Conservation (phyloP, 139 green algal species). For the Eudorina sp. region DNA sequence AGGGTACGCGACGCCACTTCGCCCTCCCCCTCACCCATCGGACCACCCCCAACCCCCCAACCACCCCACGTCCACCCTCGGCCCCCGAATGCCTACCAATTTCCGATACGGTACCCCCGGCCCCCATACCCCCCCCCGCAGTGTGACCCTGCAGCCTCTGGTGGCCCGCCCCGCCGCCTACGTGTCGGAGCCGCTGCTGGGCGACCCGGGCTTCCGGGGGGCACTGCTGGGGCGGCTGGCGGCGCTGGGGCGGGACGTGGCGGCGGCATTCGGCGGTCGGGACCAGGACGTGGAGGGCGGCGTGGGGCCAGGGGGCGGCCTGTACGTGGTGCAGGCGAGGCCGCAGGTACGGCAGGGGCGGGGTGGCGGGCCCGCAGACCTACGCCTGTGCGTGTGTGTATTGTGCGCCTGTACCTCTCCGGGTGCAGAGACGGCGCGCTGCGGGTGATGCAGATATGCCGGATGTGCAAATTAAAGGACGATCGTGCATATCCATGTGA, state of each 20-base stretch:
- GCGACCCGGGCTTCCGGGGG: slow-evolving; percentile 72
- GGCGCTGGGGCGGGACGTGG: slow-evolving; percentile 21
- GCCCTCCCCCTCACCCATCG: background rate
- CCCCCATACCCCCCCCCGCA: slow-evolving; percentile 27
- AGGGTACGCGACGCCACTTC: too few relatives aligned
- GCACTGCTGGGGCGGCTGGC: slow-evolving; percentile 43
- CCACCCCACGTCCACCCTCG: background rate
- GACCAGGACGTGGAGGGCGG: slow-evolving; percentile 91
- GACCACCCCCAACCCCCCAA: background rate
- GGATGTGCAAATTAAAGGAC: too few relatives aligned
- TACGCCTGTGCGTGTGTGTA: too few relatives aligned
- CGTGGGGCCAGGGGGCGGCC: slow-evolving; percentile 53
- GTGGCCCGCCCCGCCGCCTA: slow-evolving; percentile 63
- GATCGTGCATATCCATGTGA: too few relatives aligned
- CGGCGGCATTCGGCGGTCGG: slow-evolving; percentile 42
- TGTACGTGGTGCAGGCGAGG: slow-evolving; percentile 86
- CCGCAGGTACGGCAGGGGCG: slow-evolving; percentile 71
- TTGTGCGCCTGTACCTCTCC: too few relatives aligned
- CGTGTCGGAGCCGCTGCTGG: slow-evolving; percentile 76
- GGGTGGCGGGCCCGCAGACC: too few relatives aligned
- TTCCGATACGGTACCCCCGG: too few relatives aligned
- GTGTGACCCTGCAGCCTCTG: slow-evolving; percentile 73
- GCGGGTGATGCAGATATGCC: too few relatives aligned
- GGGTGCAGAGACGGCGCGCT: too few relatives aligned
- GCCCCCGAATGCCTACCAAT: background rate